phyloP scores from a whole-genome alignment of 2,329 filamentous ascomycete species.

The Tolypocladium album region DNA sequence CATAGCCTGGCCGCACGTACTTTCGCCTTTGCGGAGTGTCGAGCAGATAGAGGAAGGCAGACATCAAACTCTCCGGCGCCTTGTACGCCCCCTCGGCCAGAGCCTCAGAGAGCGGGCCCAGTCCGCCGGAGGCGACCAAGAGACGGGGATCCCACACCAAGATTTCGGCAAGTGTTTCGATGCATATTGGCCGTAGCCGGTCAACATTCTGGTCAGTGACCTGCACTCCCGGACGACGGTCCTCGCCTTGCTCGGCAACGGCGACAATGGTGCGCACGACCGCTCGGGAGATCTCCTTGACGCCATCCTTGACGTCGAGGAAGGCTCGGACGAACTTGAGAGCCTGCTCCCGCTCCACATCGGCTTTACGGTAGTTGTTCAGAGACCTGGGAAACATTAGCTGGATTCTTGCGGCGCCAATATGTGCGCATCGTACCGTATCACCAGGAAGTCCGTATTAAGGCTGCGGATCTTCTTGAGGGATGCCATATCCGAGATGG shows the following conservation, averaged over 20 bases:
- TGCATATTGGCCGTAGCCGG: conserved; percentile 77
- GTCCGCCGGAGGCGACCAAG: conserved; percentile 71
- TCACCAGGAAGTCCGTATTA: conserved; percentile 87
- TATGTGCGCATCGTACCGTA: conserved; percentile 29
- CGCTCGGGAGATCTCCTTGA: conserved; percentile 75
- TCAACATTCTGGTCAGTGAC: conserved; percentile 64
- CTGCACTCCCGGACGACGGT: conserved; percentile 69
- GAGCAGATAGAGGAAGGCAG: conserved; percentile 80
- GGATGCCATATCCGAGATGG: conserved; percentile 84
- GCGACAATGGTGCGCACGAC: conserved; percentile 85
- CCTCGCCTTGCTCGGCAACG: conserved; percentile 79
- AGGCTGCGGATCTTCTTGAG: conserved; percentile 77
- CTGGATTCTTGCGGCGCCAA: not conserved
- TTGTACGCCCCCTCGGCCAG: conserved; percentile 86
- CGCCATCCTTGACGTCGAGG: conserved; percentile 86
- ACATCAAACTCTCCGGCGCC: conserved; percentile 78
- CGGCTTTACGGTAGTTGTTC: conserved; percentile 93
- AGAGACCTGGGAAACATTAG: conserved; percentile 47
- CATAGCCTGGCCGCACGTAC: conserved; percentile 78
- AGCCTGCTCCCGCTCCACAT: conserved; percentile 92
- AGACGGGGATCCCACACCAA: conserved; percentile 76
- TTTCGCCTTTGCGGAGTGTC: conserved; percentile 73
- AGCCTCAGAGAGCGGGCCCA: conserved; percentile 82
- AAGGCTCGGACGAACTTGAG: conserved; percentile 94
- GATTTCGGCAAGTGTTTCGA: conserved; percentile 88